phyloP scores from a whole-genome alignment of 768 basidiomycete species.

The Lactarius quietus region DNA sequence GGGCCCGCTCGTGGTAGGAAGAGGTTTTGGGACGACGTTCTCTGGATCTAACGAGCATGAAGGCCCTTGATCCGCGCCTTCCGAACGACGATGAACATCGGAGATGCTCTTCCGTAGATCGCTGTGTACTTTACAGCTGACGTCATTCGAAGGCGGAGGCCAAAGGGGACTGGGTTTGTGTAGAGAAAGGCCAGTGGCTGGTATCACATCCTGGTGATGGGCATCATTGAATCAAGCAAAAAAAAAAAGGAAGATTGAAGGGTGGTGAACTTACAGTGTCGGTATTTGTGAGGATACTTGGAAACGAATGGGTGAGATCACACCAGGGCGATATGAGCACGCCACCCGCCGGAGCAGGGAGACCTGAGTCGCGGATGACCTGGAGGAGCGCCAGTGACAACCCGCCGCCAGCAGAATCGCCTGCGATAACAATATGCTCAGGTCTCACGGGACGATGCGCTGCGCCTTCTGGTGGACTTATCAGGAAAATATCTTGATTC shows the following conservation, averaged over 20 bases:
- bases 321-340: slow-evolving; percentile 92
- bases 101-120: slow-evolving; percentile 58
- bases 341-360: slow-evolving; percentile 84
- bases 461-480: slow-evolving; percentile 77
- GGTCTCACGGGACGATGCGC: slow-evolving; percentile 79
- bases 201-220: slow-evolving; percentile 65
- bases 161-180: slow-evolving; percentile 76
- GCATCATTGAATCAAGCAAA: not conserved
- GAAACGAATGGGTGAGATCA: slow-evolving; percentile 93
- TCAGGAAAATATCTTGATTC: slow-evolving; percentile 76
- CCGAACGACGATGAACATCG: slow-evolving; percentile 40
- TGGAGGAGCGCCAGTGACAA: slow-evolving; percentile 80
- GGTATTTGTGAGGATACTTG: slow-evolving; percentile 81
- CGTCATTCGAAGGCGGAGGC: slow-evolving; percentile 71
- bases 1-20: slow-evolving; percentile 33
- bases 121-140: slow-evolving; percentile 53
- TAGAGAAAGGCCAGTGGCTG: slow-evolving; percentile 67
- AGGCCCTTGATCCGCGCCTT: not conserved
- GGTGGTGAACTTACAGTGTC: slow-evolving; percentile 62
- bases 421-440: slow-evolving; percentile 76
- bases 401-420: slow-evolving; percentile 93
- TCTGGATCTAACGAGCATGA: not conserved
- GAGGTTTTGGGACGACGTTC: slow-evolving; percentile 24
- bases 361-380: slow-evolving; percentile 75
- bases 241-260: not conserved